These are phyloP conservation scores for Antitrichia curtipendula DNA, from an alignment of 225 moss, liverwort and hornwort species.

Conservation along the genomic window DNA sequence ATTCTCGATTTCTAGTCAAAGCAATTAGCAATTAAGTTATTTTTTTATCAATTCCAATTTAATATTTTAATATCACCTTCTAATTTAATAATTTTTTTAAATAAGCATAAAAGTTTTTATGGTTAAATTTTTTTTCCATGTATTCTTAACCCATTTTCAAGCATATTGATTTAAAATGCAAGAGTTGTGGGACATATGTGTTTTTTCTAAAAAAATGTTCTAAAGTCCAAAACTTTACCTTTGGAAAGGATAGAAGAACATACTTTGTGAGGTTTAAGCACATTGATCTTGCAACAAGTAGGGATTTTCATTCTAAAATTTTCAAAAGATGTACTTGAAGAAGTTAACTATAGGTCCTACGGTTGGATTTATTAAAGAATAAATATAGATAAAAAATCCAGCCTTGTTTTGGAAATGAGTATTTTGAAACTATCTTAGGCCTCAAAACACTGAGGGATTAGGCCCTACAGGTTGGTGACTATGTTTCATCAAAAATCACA, in stretches of 20 bases:
- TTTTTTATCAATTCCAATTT: background rate
- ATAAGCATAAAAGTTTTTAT: background rate
- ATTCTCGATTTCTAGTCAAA: background rate
- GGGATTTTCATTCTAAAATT: background rate
- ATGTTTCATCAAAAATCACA: background rate
- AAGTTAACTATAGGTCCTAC: background rate
- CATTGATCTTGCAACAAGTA: background rate
- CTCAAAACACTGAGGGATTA: fast-evolving
- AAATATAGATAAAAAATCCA: background rate
- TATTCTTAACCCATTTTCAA: background rate
- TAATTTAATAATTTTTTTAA: background rate
- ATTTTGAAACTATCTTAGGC: background rate
- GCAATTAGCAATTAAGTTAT: background rate
- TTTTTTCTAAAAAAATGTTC: background rate
- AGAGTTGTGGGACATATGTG: fast-evolving
- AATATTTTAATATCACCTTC: background rate
- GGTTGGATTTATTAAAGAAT: background rate
- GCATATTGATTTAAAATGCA: background rate
- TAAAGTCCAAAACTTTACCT: background rate
- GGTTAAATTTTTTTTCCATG: background rate
- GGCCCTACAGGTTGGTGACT: background rate
- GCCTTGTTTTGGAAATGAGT: background rate
- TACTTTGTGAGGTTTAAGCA: background rate
- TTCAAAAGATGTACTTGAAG: background rate
- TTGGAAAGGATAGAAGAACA: background rate